Conservation (phyloP, 2,329 filamentous ascomycete genomes). For the Colletotrichum sp. region DNA sequence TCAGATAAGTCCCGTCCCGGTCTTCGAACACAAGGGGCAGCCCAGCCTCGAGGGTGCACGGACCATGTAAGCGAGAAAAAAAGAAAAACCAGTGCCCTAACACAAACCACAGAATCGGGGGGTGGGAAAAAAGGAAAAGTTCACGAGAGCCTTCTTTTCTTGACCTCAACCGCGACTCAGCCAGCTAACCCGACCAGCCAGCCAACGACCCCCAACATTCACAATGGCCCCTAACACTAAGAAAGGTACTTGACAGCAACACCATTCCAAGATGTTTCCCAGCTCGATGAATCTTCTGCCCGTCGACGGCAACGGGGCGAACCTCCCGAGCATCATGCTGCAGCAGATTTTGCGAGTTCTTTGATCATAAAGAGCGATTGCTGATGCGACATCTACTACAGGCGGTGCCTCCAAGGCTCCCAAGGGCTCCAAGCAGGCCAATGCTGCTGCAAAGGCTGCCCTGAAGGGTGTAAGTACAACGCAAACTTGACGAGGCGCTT, state of each 20-base stretch:
- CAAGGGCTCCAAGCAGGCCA: conserved; percentile 84
- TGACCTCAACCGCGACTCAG: conserved; percentile 7
- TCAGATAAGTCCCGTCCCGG: neutral
- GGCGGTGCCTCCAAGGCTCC: conserved; percentile 59
- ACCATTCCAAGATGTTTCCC: neutral
- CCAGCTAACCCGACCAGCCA: conserved; percentile 23
- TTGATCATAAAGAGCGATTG: conserved; percentile 65
- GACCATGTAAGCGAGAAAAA: neutral
- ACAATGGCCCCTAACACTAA: conserved; percentile 43
- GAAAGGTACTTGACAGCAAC: conserved; percentile 38
- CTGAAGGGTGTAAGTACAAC: conserved; percentile 86
- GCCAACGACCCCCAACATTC: conserved; percentile 27
- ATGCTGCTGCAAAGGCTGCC: conserved; percentile 92
- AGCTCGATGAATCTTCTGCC: conserved; percentile 17
- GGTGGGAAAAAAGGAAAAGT: neutral
- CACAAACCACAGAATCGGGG: conserved; percentile 1
- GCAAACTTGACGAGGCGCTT: conserved; percentile 4
- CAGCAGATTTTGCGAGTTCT: conserved; percentile 81
- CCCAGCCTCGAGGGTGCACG: neutral
- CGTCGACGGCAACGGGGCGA: conserved; percentile 15
- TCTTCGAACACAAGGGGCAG: too few species aligned
- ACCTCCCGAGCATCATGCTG: conserved; percentile 61
- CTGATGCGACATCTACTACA: conserved; percentile 67
- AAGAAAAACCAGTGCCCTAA: conserved; percentile 1
- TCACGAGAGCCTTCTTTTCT: neutral